Evolutionary conservation across 1,139 yeast species (phyloP), one percentile per base, ranked within the genome.

Genomic region (Barnettozyma hawaiiensis): DNA sequence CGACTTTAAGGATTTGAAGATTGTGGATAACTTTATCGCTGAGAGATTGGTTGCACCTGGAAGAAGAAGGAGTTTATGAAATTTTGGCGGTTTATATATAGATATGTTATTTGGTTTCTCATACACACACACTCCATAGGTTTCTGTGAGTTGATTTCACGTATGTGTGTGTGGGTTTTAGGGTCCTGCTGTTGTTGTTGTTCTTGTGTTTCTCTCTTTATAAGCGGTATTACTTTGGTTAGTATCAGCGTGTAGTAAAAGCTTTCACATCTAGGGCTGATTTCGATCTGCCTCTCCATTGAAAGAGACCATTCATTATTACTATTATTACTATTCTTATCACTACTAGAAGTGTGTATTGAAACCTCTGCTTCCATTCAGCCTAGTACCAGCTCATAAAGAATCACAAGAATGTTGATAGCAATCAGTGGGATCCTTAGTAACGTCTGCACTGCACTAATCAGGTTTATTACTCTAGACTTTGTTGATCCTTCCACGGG

Each of bases 361-460:
- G n/a, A n/a, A n/a, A 12, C 11, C 4, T 9, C 11, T 10, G 11
- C 26, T 4, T 8, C 4, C 22, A 6, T 19, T 40, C 59, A 84
- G 42, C 95, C 95, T 50, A 85, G 66, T n/a, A 85, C 61, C 54
- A 85, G 63, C 61, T 85, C 92, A 65, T 85, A 85, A 21, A 79
- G 50, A 44, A 85, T 83, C 33, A 85, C 85, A 34, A 80, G 48
- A 8, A 79, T 64, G 58, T 85, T 85, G 37, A 83, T 70, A 16
- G 76, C 76, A 44, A 85, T 84, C 52, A 85, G 68, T 16, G 94
- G 90, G 29, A 86, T 78, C 57, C 95, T 69, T 64, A 84, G 69
- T 40, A 85, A 71, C 4, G 95, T 85, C 51, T 94, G 73, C 11
- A 82, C 76, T 2, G 95, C 90, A 39, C 81, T 71, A 29, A 85